Base-by-base conservation (phyloP, 1,284 basidiomycete genomes). In the Moniliella sp. region DNA sequence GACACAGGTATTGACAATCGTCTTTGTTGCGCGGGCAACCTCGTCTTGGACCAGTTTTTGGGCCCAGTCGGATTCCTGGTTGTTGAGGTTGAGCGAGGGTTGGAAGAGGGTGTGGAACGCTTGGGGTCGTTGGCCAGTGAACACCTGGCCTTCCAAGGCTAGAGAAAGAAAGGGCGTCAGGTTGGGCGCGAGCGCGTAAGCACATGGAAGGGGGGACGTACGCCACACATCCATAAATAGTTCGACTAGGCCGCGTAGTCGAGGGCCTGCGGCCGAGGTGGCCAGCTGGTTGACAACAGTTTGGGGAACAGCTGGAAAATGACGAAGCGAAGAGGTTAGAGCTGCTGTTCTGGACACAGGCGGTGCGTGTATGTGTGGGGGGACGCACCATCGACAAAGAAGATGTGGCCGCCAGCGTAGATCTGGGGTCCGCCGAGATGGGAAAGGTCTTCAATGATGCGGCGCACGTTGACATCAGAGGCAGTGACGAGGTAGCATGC, bases 381-480 rank as follows among this genome's bases (percentile, higher is more conserved):
- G 16, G 14, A 63, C 72, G 48, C 47, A 80, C 86, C 76, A 60
- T 97, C 91, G 33, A 88, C 69, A 61, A 97, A 97, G 69, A 91
- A 93, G 36, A 94, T 62, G 61, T 94, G 82, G 0, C 78, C 91
- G 0, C 68, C 77, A 15, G 75, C 74, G 59, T 94, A 97, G 52
- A 27, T 40, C 42, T 11, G 23, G 15, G 1, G 33, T 40, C 9
- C 28, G 29, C 14, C 40, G 35, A 4, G 55, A 50, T 5, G 43
- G 44, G 19, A 58, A 32, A n/a, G n/a, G 25, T 58, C 56, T 7
- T 42, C 35, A 48, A 94, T 77, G 54, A 99, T 70, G 12, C 84
- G 72, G 40, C 91, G 76, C 30, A 94, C 73, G 59, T 97, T 97
- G 64, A 78, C 2, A 73, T 74, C 1, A 88, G n/a, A 97, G 9